These are phyloP conservation scores for Coemansia sp. DNA, from an alignment of 192 early-diverging fungal species.

Conservation along the genomic window DNA sequence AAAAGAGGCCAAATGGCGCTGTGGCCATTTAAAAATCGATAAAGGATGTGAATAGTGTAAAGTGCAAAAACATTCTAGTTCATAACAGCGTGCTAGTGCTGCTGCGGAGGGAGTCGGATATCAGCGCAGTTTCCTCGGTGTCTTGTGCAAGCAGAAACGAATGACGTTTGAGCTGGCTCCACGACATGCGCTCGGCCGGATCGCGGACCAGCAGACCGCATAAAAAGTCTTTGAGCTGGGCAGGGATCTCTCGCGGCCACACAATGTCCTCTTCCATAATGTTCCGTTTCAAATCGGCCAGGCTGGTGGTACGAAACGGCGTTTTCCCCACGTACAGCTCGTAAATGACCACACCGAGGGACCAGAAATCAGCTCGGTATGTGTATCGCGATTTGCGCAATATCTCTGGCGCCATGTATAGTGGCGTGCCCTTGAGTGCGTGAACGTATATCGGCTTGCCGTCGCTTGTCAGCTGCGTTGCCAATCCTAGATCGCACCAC, in stretches of 20 bases:
- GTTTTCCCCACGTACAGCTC: slow-evolving; percentile 55
- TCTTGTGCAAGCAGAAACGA: slow-evolving; percentile 30
- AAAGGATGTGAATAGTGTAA: neutral
- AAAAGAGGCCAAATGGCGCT: neutral
- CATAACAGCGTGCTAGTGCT: slow-evolving; percentile 9
- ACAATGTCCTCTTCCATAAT: slow-evolving; percentile 54
- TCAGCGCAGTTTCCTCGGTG: slow-evolving; percentile 33
- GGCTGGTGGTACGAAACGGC: slow-evolving; percentile 47
- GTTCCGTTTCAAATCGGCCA: slow-evolving; percentile 49
- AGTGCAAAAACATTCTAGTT: neutral
- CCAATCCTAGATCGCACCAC: slow-evolving; percentile 57
- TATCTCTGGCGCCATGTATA: slow-evolving; percentile 54
- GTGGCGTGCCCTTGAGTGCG: slow-evolving; percentile 50
- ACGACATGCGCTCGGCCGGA: slow-evolving; percentile 27
- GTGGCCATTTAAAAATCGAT: too few relatives aligned
- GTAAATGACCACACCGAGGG: slow-evolving; percentile 53
- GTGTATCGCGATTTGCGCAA: slow-evolving; percentile 51
- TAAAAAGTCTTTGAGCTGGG: slow-evolving; percentile 42
- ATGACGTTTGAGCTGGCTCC: slow-evolving; percentile 35
- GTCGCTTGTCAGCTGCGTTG: slow-evolving; percentile 51
- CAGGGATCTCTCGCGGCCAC: slow-evolving; percentile 55
- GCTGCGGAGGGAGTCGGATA: neutral
- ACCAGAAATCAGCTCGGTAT: slow-evolving; percentile 55
- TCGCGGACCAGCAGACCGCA: slow-evolving; percentile 38
- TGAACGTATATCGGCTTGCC: slow-evolving; percentile 41